phyloP scores from a whole-genome alignment of 2,329 filamentous ascomycete species.

The Mycosphaerella sp. region DNA sequence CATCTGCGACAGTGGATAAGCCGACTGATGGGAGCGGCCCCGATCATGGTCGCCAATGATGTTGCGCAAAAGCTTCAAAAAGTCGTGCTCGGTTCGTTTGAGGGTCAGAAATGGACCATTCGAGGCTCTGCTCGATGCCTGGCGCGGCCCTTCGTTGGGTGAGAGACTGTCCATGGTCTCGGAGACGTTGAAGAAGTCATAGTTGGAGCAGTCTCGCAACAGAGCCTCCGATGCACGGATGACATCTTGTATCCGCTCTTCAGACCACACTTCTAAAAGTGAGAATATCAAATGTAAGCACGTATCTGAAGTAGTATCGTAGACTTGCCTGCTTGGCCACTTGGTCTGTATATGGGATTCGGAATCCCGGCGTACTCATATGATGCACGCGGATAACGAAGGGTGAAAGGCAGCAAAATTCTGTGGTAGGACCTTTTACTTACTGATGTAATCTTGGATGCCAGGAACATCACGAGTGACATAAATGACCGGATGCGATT shows the following conservation, averaged over 20 bases:
- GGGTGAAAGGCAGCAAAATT: too few relatives aligned
- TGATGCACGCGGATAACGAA: too few relatives aligned
- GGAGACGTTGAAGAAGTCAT: slow-evolving; percentile 70
- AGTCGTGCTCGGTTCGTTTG: slow-evolving; percentile 62
- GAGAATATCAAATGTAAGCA: too few relatives aligned
- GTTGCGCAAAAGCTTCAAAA: slow-evolving; percentile 61
- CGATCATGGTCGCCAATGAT: slow-evolving; percentile 50
- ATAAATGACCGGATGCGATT: slow-evolving; percentile 64
- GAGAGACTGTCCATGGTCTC: slow-evolving; percentile 39
- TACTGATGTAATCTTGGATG: slow-evolving; percentile 55
- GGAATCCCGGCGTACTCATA: too few relatives aligned
- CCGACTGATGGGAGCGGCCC: slow-evolving; percentile 53
- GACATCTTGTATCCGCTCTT: slow-evolving; percentile 52
- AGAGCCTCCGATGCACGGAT: slow-evolving; percentile 52
- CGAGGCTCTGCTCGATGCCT: slow-evolving; percentile 28
- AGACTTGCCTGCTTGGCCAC: too few relatives aligned
- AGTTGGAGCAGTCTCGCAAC: slow-evolving; percentile 61
- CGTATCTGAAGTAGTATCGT: too few relatives aligned
- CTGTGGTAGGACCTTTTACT: too few relatives aligned
- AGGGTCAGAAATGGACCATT: slow-evolving; percentile 58
- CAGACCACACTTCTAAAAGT: slow-evolving; percentile 38
- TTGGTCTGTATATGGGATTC: too few relatives aligned
- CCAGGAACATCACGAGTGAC: slow-evolving; percentile 59
- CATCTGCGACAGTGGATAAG: slow-evolving; percentile 58
- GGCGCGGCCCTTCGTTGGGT: slow-evolving; percentile 20